Conservation (phyloP, 2,329 filamentous ascomycete genomes). For the Aspergillus sp. region DNA sequence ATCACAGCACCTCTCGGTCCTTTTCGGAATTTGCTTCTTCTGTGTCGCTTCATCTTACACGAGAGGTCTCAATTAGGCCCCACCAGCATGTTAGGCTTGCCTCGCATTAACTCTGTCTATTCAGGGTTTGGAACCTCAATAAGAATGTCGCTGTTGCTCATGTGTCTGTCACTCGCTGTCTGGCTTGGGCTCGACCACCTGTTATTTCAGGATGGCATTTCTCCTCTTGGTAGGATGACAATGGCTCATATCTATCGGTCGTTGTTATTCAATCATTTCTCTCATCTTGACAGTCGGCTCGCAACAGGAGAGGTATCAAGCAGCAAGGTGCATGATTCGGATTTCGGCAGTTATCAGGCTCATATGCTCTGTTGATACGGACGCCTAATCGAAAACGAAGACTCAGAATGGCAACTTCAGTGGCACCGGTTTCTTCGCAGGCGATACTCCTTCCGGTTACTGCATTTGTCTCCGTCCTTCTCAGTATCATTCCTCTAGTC, state of each 20-base stretch:
- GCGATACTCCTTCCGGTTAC: constrained; percentile 51
- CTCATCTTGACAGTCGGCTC: not conserved
- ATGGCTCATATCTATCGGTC: constrained; percentile 13
- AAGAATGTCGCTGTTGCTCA: constrained; percentile 11
- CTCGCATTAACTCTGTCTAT: not conserved
- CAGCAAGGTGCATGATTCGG: not conserved
- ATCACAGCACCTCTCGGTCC: constrained; percentile 6
- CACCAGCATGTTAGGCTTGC: not conserved
- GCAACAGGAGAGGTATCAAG: not conserved
- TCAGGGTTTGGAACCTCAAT: not conserved
- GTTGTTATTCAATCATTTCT: constrained; percentile 4
- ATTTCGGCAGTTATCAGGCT: not conserved
- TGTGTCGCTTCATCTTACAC: not conserved
- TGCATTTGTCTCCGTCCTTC: constrained; percentile 52
- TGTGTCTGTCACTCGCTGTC: constrained; percentile 14
- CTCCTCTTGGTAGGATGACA: constrained; percentile 13
- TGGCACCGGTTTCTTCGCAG: constrained; percentile 24
- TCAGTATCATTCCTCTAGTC: constrained; percentile 59
- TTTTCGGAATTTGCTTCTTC: not conserved
- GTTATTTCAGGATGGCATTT: not conserved
- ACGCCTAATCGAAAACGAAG: not conserved
- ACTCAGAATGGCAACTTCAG: constrained; percentile 7
- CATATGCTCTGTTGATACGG: not conserved
- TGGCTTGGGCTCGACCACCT: not conserved
- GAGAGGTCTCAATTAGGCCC: not conserved